These are phyloP conservation scores for Fomitopsis pinicola DNA, from an alignment of 1,284 basidiomycete genomes.

Conservation along the genomic window DNA sequence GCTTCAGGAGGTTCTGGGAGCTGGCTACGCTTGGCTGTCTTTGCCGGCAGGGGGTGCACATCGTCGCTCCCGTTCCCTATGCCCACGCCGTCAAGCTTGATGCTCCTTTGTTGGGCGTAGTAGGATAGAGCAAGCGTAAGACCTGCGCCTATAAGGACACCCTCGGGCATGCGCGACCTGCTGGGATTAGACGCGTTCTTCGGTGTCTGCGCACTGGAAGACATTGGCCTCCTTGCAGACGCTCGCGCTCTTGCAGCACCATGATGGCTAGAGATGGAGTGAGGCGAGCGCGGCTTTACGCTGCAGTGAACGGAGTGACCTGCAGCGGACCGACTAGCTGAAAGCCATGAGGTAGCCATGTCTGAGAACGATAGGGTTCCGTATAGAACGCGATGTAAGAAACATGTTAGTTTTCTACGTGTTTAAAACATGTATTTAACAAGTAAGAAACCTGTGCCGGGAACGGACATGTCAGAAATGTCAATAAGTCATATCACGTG, in stretches of 20 bases:
- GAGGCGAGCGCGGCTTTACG: background rate
- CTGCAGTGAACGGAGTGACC: background rate
- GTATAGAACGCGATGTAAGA: too few relatives aligned
- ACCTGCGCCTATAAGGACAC: slow-evolving; percentile 4
- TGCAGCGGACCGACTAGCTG: background rate
- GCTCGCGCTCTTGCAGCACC: background rate
- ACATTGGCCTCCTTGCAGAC: background rate
- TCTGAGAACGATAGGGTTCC: background rate
- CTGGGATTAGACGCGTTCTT: background rate
- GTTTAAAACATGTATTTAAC: too few relatives aligned
- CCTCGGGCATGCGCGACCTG: background rate
- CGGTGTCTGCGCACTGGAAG: background rate
- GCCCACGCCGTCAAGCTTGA: slow-evolving; percentile 12
- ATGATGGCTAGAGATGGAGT: background rate
- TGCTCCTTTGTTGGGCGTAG: background rate
- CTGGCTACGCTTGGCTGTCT: slow-evolving; percentile 4
- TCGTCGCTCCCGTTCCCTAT: slow-evolving; percentile 5
- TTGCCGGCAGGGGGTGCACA: slow-evolving; percentile 6
- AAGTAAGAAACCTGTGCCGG: too few relatives aligned
- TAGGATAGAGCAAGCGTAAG: slow-evolving; percentile 1
- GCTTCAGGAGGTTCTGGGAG: slow-evolving; percentile 4
- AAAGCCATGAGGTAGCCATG: background rate
- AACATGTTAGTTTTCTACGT: too few relatives aligned
- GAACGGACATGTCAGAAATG: too few relatives aligned
- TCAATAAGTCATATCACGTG: too few relatives aligned